These are phyloP conservation scores for Vicia sativa DNA, from an alignment of 306 rosid genomes.

Conservation along the genomic window DNA sequence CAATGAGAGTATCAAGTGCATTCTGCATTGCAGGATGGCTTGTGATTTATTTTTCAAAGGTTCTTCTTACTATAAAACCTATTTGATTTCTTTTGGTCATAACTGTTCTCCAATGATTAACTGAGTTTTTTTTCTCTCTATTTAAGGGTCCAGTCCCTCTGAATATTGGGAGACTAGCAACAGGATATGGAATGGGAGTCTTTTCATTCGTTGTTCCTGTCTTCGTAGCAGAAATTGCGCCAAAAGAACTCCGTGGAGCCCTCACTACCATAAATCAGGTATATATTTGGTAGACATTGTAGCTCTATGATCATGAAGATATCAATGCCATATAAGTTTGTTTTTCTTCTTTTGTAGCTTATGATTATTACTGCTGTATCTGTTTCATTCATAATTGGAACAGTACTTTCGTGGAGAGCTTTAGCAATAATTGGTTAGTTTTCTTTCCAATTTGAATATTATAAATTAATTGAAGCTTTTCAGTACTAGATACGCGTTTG, in stretches of 20 bases:
- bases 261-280: constrained; percentile 91
- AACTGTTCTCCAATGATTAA: constrained; percentile 12
- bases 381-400: constrained; percentile 74
- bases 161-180: constrained; percentile 87
- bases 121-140: not conserved
- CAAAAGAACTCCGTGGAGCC: constrained; percentile 81
- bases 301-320: not conserved
- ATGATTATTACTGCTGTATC: constrained; percentile 78
- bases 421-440: constrained; percentile 69
- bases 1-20: constrained; percentile 79
- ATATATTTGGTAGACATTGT: not conserved
- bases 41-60: constrained; percentile 77
- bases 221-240: constrained; percentile 92
- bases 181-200: constrained; percentile 99
- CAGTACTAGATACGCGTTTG: constrained; percentile 38
- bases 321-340: constrained; percentile 3
- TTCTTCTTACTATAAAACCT: constrained; percentile 35
- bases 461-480: too few relatives aligned
- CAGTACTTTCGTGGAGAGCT: constrained; percentile 71
- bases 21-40: constrained; percentile 85
- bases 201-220: constrained; percentile 90
- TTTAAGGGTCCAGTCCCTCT: constrained; percentile 61
- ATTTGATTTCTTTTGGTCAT: constrained; percentile 11
- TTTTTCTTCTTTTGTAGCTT: constrained; percentile 51
- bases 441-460: too few relatives aligned